Evolutionary conservation across 257 asterid species (phyloP).

Genomic region (Rehmannia glutinosa): DNA sequence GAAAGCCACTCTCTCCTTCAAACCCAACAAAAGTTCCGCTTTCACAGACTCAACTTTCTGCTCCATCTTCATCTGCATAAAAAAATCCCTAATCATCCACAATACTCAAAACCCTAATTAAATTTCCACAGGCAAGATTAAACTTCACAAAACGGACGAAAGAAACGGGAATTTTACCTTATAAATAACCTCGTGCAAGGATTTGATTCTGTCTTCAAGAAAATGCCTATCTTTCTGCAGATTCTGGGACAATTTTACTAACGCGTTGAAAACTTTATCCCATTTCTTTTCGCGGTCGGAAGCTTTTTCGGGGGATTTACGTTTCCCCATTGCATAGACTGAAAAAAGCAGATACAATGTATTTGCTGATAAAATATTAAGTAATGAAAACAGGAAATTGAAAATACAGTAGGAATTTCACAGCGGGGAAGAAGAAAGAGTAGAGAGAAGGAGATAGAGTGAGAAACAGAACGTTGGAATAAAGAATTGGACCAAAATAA

Average conservation of each 20-base stretch:
- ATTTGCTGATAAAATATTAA: not conserved
- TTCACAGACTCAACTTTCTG: conserved; percentile 38
- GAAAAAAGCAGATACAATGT: not conserved
- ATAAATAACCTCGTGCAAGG: conserved; percentile 32
- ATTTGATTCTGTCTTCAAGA: conserved; percentile 51
- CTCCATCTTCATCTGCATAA: conserved; percentile 53
- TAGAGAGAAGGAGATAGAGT: not conserved
- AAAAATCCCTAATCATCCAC: conserved; percentile 29
- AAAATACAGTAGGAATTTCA: not conserved
- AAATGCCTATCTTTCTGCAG: conserved; percentile 45
- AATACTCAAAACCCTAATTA: conserved; percentile 26
- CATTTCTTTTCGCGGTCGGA: conserved; percentile 47
- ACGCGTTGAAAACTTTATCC: conserved; percentile 42
- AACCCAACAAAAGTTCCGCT: conserved; percentile 43
- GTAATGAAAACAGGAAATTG: not conserved
- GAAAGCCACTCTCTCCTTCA: conserved; percentile 54
- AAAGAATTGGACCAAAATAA: not conserved
- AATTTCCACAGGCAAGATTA: not conserved
- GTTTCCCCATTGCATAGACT: conserved; percentile 47
- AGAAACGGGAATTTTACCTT: conserved; percentile 37
- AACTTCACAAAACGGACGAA: not conserved
- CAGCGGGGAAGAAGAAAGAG: not conserved
- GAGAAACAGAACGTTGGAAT: no score
- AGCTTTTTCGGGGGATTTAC: conserved; percentile 21
- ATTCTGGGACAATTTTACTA: conserved; percentile 39